Percentiles rank a stretch among this genome's conserved stretches.
Conservation (phyloP, 768 basidiomycete genomes). For the Podaxis pistillaris region DNA sequence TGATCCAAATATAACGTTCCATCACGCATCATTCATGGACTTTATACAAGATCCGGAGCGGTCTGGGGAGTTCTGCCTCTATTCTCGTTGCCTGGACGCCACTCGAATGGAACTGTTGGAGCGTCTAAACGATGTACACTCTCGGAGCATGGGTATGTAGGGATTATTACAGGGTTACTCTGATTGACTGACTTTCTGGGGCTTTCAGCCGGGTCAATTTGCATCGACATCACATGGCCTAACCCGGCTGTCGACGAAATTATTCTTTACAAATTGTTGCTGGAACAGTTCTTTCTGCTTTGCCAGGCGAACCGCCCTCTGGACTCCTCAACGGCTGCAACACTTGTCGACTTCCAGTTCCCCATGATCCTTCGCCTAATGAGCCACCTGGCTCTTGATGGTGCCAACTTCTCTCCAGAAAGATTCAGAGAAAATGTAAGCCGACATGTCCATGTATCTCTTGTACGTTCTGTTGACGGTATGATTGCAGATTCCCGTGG, state of each 20-base stretch:
- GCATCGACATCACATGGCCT: background rate
- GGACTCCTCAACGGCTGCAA: background rate
- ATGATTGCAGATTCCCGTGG: background rate
- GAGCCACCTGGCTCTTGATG: background rate
- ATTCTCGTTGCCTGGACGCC: background rate
- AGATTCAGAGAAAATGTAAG: background rate
- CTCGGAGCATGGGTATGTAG: background rate
- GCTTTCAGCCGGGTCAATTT: background rate
- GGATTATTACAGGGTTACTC: background rate
- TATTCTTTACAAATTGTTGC: background rate
- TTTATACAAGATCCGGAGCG: background rate
- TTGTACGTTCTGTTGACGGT: background rate
- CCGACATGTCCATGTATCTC: background rate
- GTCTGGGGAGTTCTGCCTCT: background rate
- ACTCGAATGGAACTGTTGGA: background rate
- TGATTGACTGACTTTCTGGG: background rate
- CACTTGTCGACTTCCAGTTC: background rate
- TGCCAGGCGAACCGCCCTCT: background rate
- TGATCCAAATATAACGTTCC: background rate
- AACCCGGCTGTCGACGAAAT: background rate
- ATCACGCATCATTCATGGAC: slow-evolving; percentile 7
- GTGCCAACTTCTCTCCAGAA: background rate
- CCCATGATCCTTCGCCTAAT: background rate
- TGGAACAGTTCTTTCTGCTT: background rate
- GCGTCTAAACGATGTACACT: background rate